Base-by-base conservation (phyloP, 495 filamentous ascomycete genomes). In the Neurospora discreta region DNA sequence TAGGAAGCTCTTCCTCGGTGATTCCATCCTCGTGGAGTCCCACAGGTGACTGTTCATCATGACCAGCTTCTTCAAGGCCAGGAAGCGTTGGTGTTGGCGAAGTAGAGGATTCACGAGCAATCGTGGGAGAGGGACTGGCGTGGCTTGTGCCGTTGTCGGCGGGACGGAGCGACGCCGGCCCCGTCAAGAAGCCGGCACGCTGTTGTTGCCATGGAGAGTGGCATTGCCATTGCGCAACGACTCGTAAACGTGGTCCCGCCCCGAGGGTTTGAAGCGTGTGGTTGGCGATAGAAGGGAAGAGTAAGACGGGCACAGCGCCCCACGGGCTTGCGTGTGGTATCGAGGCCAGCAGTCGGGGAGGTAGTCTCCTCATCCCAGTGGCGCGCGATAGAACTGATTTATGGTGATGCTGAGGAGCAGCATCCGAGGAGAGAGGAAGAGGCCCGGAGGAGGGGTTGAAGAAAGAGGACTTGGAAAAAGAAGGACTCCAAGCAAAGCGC, bases 311-410 rank as follows among this genome's bases (percentile, higher is more conserved):
- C 39, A 68, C 74, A 69, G 67, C 69, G 20, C 40, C 67, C 73
- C 74, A 58, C 70, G 70, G 69, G 70, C 68, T 71, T 69, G 71
- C 71, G 41, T 75, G 71, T 71, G 72, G 58, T 71, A 74, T 73
- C 67, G 74, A 73, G 60, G 71, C 73, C 71, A 72, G 72, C 67
- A 77, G 60, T 73, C 71, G 69, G 65, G 72, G 71, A 75, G 75
- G 68, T 76, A 78, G 71, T 80, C 79, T 81, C 76, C 79, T 80
- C 80, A 81, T 81, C 75, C 79, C 80, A 78, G 75, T 73, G 77
- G 70, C 74, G 72, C 71, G 76, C 73, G 73, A 73, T 71, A 73
- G 72, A 72, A 68, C 69, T 69, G 67, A 70, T 72, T 38, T 52
- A 73, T 71, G 52, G 71, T 76, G 73, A 73, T 77, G 75, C 75